A percentile compares a stretch with the other conserved stretches of the same genome.
These are phyloP conservation scores for Hordeum pubiflorum DNA, from an alignment of 202 grass and related monocot genomes.

Conservation along the genomic window DNA sequence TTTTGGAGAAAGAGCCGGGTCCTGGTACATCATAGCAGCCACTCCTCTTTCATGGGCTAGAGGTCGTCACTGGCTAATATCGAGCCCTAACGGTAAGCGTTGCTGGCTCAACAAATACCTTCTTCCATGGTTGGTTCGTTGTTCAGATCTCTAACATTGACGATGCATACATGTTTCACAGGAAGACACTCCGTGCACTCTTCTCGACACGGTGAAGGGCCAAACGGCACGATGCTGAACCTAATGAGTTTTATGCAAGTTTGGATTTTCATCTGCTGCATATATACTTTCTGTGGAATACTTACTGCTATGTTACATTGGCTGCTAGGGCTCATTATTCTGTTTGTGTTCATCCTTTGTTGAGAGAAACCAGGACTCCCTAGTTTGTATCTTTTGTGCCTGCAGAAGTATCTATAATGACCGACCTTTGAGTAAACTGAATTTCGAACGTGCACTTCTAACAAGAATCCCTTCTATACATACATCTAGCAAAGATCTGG, in stretches of 20 bases:
- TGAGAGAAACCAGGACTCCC: neutral
- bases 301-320: neutral
- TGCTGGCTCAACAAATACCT: neutral
- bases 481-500: too few relatives aligned
- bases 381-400: neutral
- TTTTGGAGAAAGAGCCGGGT: neutral
- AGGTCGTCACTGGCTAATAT: neutral
- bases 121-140: neutral
- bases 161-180: neutral
- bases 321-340: neutral
- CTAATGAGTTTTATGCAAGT: neutral
- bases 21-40: neutral
- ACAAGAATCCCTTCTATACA: neutral
- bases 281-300: too few relatives aligned
- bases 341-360: neutral
- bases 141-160: neutral
- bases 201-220: neutral
- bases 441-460: neutral
- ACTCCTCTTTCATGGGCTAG: too few relatives aligned
- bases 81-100: neutral
- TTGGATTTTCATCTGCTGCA: neutral
- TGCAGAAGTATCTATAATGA: too few relatives aligned
- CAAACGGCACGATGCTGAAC: neutral
- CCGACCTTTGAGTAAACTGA: neutral
- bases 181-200: neutral